These are phyloP conservation scores for Uronychia binucleata DNA, from an alignment of 73 alveolate genomes.

Conservation along the genomic window DNA sequence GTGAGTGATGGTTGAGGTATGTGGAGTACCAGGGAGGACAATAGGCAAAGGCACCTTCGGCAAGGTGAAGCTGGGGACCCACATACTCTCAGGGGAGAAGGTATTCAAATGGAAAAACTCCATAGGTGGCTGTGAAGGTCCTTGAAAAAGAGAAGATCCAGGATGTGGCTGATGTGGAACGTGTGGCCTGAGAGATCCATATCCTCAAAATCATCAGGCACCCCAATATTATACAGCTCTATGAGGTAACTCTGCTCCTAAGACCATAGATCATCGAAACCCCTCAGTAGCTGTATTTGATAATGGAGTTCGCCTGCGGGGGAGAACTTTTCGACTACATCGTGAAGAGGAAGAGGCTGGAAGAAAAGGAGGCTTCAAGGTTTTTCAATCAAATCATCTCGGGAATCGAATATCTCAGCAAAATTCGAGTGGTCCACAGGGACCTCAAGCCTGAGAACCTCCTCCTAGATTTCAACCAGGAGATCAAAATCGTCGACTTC, in stretches of 20 bases:
- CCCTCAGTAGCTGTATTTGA: conserved; percentile 66
- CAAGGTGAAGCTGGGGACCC: conserved; percentile 46
- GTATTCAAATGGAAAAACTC: no score
- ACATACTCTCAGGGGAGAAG: conserved; percentile 53
- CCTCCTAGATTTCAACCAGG: conserved; percentile 68
- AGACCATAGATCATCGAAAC: conserved; percentile 65
- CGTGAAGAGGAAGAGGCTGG: conserved; percentile 56
- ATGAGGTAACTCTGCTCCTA: conserved; percentile 12
- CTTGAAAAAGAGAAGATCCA: conserved; percentile 33
- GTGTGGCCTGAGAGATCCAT: conserved; percentile 43
- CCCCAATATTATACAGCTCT: conserved; percentile 22
- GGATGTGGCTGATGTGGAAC: conserved; percentile 30
- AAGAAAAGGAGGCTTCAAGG: conserved; percentile 78
- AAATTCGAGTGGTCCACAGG: conserved; percentile 1
- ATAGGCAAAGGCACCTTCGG: conserved; percentile 57
- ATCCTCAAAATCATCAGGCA: conserved; percentile 35
- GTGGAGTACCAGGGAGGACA: no score
- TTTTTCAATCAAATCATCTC: conserved; percentile 86
- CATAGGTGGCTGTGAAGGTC: conserved; percentile 21
- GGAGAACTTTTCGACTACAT: conserved; percentile 90
- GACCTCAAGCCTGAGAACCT: conserved; percentile 89
- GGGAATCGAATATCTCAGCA: conserved; percentile 75
- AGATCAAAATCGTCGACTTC: conserved; percentile 77
- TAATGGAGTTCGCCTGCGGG: conserved; percentile 82
- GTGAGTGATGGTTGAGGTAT: no score